Base-by-base conservation (phyloP, 192 early-diverging fungal genomes). In the Backusella psychrophila region DNA sequence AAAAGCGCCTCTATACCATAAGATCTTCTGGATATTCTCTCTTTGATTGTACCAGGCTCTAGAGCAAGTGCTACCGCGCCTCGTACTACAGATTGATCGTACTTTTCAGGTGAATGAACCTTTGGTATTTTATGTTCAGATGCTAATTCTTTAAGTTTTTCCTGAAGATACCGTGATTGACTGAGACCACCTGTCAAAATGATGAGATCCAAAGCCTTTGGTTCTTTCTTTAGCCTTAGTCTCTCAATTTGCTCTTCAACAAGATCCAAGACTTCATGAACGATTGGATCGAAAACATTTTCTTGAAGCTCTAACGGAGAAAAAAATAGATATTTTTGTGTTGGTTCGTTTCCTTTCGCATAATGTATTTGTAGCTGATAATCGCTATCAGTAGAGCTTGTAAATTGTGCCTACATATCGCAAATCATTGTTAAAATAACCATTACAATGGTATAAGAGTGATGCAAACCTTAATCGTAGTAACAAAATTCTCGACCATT, bases 151-250 rank as follows among this genome's bases (percentile, higher is more conserved):
- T 81, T 75, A 35, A 87, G 76, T 38, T 79, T 81, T n/a, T 71
- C 76, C 38, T 82, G 82, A 38, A 89, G 81, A 59, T 89, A 89
- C 69, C 77, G 83, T 23, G 85, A 87, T 23, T 86, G 84, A 31
- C 85, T 80, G 17, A 88, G 85, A n/a, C 86, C 86, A 38, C 86
- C 86, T 31, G 84, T 85, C 74, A 87, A 75, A 71, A 87, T 84
- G 14, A 87, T 83, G 44, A 83, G 80, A 11, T 81, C 76, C 26
- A 71, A 17, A 29, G 77, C 76, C 35, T 75, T 67, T 35, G 33
- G 33, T 33, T 33, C 33, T 33, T 33, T 33, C 33, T 80, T 77
- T 41, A 77, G 73, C 3, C 15, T 69, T 23, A 81, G 41, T 69
- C 81, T 82, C 14, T 70, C 52, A 41, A 87, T 59, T 71, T 87